These are phyloP conservation scores for Sanghuangporus weigelae DNA, from an alignment of 1,284 basidiomycete species.

Conservation along the genomic window DNA sequence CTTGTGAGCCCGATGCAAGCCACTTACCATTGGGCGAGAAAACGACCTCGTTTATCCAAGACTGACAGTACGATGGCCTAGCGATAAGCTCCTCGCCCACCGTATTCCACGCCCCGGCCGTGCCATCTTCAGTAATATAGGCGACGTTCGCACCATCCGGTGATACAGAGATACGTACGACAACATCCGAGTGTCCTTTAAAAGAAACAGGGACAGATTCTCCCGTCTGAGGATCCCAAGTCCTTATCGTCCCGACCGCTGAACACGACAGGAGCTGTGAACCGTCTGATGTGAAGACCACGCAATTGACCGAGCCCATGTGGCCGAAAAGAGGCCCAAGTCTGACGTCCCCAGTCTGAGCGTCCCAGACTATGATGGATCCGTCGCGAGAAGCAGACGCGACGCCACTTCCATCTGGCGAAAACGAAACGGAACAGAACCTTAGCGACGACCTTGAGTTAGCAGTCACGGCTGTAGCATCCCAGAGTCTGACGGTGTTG, in stretches of 20 bases:
- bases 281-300: slow-evolving; percentile 13
- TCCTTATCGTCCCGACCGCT: neutral
- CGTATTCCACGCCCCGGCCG: slow-evolving; percentile 7
- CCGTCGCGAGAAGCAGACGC: neutral
- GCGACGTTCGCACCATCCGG: slow-evolving; percentile 2
- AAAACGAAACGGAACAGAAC: neutral
- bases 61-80: neutral
- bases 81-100: neutral
- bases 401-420: neutral
- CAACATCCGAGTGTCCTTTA: neutral
- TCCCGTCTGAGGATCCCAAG: neutral
- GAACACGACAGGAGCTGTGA: slow-evolving; percentile 14
- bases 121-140: slow-evolving; percentile 4
- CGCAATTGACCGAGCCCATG: neutral
- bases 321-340: neutral
- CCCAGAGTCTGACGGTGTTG: neutral
- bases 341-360: neutral
- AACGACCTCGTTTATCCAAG: neutral
- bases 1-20: neutral
- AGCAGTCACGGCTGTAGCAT: neutral
- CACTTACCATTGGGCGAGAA: neutral
- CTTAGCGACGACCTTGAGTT: neutral
- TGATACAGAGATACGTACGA: neutral
- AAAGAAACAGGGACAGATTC: slow-evolving; percentile 25
- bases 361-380: slow-evolving; percentile 1